These are phyloP conservation scores for Sporobolomyces phaffii DNA, from an alignment of 768 basidiomycete species.

Conservation along the genomic window DNA sequence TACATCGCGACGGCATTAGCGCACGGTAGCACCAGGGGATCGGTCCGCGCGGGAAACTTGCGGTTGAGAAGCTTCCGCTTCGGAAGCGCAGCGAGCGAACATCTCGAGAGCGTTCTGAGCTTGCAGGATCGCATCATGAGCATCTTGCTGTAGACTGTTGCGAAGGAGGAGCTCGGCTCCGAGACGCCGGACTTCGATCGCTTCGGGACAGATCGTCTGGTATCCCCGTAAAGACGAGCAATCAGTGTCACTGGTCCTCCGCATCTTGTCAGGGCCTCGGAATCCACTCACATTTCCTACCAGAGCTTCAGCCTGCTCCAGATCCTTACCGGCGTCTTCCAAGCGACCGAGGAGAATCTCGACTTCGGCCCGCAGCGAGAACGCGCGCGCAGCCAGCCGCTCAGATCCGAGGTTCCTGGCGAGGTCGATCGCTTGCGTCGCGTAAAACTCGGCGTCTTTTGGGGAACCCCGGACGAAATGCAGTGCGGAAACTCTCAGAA, in stretches of 20 bases:
- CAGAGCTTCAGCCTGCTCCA: constrained; percentile 54
- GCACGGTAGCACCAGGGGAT: too few relatives aligned
- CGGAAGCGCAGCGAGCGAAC: constrained; percentile 11
- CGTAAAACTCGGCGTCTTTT: constrained; percentile 77
- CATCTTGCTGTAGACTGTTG: background rate
- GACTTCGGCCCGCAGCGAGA: constrained; percentile 64
- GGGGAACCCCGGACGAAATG: constrained; percentile 72
- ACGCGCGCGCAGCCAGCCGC: constrained; percentile 60
- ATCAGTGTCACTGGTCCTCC: too few relatives aligned
- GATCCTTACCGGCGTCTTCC: constrained; percentile 55
- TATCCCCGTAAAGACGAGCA: too few relatives aligned
- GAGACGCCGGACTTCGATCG: constrained; percentile 11
- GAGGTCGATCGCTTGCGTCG: constrained; percentile 67
- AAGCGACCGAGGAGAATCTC: constrained; percentile 60
- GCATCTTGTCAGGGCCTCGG: constrained; percentile 49
- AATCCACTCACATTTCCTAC: constrained; percentile 49
- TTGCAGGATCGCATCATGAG: background rate
- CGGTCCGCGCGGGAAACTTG: too few relatives aligned
- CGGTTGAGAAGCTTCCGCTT: constrained; percentile 6
- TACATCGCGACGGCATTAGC: too few relatives aligned
- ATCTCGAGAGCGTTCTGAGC: constrained; percentile 31
- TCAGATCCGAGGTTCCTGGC: constrained; percentile 65
- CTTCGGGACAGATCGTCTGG: constrained; percentile 53
- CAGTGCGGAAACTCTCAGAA: constrained; percentile 60
- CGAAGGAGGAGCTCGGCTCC: constrained; percentile 28